Evolutionary conservation across 345 rosid genomes (phyloP), one percentile per base, ranked within the genome.

Genomic region (Nasturtium officinale): DNA sequence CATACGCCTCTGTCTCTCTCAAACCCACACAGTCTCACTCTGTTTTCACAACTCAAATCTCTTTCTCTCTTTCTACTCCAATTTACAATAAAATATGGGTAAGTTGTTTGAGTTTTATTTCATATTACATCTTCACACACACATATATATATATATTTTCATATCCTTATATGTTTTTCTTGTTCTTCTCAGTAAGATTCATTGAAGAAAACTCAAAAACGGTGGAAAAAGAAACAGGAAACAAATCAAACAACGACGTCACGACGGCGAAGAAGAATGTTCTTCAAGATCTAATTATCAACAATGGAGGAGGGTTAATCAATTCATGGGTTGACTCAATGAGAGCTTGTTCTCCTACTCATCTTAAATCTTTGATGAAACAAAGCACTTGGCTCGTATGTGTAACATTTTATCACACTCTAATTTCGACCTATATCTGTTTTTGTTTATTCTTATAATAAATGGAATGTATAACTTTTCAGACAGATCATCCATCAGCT

Each of bases 281-380:
- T 18, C 77, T 75, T 79, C 16, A 61, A 81, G n/a, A 77, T 76
- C 64, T 76, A 61, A 25, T 16, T 3, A 77, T 56, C 26, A 71
- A 80, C 77, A 5, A 88, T 85, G 82, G 89, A 83, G 71, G 72
- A 58, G 77, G 80, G 42, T 46, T 72, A 67, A 73, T 80, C 65
- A 82, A 77, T 73, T 79, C 89, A 9, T 95, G 86, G 96, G 84
- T 91, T 47, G 93, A 90, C 74, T 89, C 96, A 1, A 90, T 91
- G 96, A 86, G 90, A 82, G 89, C 90, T 64, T 89, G 93, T 50
- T 95, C 99, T 17, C 99, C 99, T 26, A 83, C 96, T 43, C 96
- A 86, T 35, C 54, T 69, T 78, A 85, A 81, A 75, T 77, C 80
- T 42, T 50, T 71, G 17, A 51, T 71, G 52, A 71, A 71, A 48